These are phyloP conservation scores for Neofusicoccum kwambonambiense DNA, from an alignment of 2,329 filamentous ascomycete genomes.

Conservation along the genomic window DNA sequence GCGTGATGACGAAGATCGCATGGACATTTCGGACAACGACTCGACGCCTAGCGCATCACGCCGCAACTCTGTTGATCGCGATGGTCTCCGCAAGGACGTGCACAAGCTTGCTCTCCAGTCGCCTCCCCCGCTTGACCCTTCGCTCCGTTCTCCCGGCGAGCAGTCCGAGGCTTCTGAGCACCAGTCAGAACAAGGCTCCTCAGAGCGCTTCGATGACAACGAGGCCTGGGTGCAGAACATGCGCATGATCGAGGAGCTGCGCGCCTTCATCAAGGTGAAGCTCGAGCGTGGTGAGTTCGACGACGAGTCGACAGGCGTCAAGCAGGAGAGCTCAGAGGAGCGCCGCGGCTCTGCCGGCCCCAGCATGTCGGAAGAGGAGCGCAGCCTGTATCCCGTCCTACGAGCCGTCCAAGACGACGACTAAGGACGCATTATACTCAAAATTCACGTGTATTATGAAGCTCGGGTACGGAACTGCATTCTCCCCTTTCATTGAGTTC, in stretches of 20 bases:
- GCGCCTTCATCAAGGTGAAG: conserved; percentile 56
- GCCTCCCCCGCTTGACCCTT: conserved; percentile 39
- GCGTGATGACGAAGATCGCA: conserved; percentile 30
- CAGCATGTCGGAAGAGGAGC: conserved; percentile 36
- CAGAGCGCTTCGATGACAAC: conserved; percentile 27
- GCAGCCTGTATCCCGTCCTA: conserved; percentile 41
- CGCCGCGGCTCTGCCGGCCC: conserved; percentile 26
- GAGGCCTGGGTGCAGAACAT: conserved; percentile 63
- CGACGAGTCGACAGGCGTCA: conserved; percentile 29
- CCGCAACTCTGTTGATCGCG: conserved; percentile 32
- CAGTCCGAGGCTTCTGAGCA: conserved; percentile 36
- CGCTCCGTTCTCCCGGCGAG: conserved; percentile 38
- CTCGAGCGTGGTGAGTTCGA: conserved; percentile 54
- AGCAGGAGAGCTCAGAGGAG: conserved; percentile 22
- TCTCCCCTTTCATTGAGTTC: conserved; percentile 1
- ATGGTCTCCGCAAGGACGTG: conserved; percentile 38
- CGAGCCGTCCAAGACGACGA: conserved; percentile 41
- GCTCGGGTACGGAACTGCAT: conserved; percentile 10
- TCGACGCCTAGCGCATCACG: conserved; percentile 33
- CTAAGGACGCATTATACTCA: conserved; percentile 21
- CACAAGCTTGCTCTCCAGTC: conserved; percentile 40
- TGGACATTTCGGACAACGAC: conserved; percentile 42
- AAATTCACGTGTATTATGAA: conserved; percentile 11
- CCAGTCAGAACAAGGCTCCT: conserved; percentile 21
- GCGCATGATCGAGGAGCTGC: conserved; percentile 60